Evolutionary conservation across 768 basidiomycete species (phyloP).

Genomic region (Termitomyces bulborhizus): DNA sequence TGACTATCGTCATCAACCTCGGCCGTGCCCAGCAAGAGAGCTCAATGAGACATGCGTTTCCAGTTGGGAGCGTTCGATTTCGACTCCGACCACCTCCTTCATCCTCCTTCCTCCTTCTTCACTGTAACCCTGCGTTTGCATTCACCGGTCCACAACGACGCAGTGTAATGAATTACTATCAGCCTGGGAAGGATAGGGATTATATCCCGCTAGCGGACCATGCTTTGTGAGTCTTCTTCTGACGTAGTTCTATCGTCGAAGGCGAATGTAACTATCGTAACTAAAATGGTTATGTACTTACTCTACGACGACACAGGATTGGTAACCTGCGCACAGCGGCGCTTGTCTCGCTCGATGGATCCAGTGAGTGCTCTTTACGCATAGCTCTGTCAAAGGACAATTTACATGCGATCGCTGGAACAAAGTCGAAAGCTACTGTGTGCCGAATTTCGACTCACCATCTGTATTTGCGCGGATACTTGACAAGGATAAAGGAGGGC

Average conservation of each 20-base stretch:
- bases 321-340: conserved; percentile 84
- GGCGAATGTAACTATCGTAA: too few relatives aligned
- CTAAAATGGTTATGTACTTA: too few relatives aligned
- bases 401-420: neutral
- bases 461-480: conserved; percentile 87
- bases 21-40: neutral
- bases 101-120: neutral
- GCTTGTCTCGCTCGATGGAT: conserved; percentile 77
- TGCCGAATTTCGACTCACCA: conserved; percentile 92
- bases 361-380: conserved; percentile 39
- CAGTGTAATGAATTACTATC: conserved; percentile 43
- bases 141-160: neutral
- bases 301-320: conserved; percentile 39
- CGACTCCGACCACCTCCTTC: neutral
- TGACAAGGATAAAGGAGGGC: conserved; percentile 88
- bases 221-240: conserved; percentile 48
- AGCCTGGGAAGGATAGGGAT: conserved; percentile 50
- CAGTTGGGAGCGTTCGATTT: neutral
- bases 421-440: conserved; percentile 88
- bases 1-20: too few relatives aligned
- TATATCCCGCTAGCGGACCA: conserved; percentile 78
- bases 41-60: neutral
- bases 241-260: neutral
- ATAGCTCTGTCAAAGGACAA: neutral
- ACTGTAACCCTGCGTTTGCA: neutral